Base-by-base conservation (phyloP, 1,284 basidiomycete genomes). In the Ceratobasidium sp. region DNA sequence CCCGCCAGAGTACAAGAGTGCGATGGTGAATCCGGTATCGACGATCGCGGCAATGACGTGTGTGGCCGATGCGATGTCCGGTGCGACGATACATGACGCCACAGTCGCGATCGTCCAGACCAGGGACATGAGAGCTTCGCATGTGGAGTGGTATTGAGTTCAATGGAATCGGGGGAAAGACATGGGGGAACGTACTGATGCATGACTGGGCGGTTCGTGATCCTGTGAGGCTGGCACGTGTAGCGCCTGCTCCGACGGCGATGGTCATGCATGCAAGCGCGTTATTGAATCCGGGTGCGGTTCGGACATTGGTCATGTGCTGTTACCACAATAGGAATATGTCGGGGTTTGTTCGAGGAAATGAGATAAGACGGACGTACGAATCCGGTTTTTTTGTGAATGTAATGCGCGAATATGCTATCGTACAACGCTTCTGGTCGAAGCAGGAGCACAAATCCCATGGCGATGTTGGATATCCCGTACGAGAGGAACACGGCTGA, bases 261-360 rank as follows among this genome's bases (percentile, higher is more conserved):
- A 67, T 53, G 1, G 62, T 67, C 62, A 67, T 67, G 50, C 46
- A 52, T 16, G 62, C 62, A 6, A 67, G 3, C 1, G 62, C 48
- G n/a, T 67, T 67, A 36, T 67, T 67, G 28, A 67, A 67, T 26
- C 62, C 62, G 3, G 62, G 62, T 26, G 62, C 62, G 36, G 39
- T 55, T 12, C 34, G 48, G 1, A 67, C 62, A 18, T 67, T 45
- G 21, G 62, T 53, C 34, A 67, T 23, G 48, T 26, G 62, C 62
- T 67, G 30, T 67, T 6, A 5, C 34, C 26, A 43, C n/a, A 16
- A 21, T 18, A 48, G n/a, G n/a, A n/a, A n/a, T n/a, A 34, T 34
- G 4, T 18, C 43, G 18, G 16, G 10, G 10, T n/a, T 26, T 65
- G 1, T 23, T 57, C 18, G 52, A 41, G 18, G 60, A 23, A 12